Conservation (phyloP, 2,329 filamentous ascomycete genomes). For the Clathrospora elynae region DNA sequence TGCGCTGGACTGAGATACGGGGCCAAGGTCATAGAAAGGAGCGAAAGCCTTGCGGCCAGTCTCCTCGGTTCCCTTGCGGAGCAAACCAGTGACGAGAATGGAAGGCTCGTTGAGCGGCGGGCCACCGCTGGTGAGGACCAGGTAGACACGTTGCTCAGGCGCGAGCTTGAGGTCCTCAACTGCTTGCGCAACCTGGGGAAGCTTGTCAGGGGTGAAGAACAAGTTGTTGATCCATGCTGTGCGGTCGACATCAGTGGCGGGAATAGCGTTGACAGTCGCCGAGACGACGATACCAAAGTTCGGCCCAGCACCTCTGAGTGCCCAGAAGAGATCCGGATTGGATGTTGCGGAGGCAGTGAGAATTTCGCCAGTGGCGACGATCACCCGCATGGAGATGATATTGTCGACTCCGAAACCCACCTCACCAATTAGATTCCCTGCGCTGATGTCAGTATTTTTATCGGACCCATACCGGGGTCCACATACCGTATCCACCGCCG, state of each 20-base stretch:
- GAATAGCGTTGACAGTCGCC: slow-evolving; percentile 48
- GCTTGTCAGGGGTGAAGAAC: slow-evolving; percentile 32
- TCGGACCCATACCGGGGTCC: neutral
- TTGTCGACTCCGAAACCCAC: slow-evolving; percentile 62
- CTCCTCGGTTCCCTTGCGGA: slow-evolving; percentile 42
- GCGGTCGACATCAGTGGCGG: slow-evolving; percentile 27
- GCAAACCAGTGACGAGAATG: slow-evolving; percentile 40
- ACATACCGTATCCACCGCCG: slow-evolving; percentile 59
- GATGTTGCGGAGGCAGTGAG: slow-evolving; percentile 35
- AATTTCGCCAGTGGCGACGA: slow-evolving; percentile 36
- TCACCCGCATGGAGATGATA: slow-evolving; percentile 41
- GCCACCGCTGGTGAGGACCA: slow-evolving; percentile 41
- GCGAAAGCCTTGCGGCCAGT: slow-evolving; percentile 43
- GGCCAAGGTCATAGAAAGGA: slow-evolving; percentile 45
- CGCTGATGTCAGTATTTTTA: neutral
- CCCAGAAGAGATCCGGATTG: slow-evolving; percentile 45
- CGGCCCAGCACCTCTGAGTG: slow-evolving; percentile 45
- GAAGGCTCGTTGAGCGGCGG: slow-evolving; percentile 26
- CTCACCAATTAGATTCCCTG: slow-evolving; percentile 57
- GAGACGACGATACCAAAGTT: slow-evolving; percentile 45
- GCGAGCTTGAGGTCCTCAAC: slow-evolving; percentile 47
- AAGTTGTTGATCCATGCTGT: slow-evolving; percentile 35
- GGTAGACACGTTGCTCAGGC: slow-evolving; percentile 45
- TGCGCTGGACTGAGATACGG: slow-evolving; percentile 18
- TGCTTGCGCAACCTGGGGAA: slow-evolving; percentile 44